Base-by-base conservation (phyloP, 208 protist species). In the Angomonas desouzai region DNA sequence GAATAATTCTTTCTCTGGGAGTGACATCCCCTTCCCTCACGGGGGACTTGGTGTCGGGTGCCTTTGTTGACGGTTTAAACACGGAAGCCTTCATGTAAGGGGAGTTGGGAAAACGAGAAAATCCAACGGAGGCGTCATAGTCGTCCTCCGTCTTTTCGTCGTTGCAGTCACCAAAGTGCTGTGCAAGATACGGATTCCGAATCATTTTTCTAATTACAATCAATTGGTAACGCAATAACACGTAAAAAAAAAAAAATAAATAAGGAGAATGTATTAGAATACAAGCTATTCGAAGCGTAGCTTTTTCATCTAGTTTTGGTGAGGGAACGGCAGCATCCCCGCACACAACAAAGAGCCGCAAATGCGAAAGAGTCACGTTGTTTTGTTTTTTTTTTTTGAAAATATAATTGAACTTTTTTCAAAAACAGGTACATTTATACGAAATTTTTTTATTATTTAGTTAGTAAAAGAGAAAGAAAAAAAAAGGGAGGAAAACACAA, bases 21-120 rank as follows among this genome's bases (percentile, higher is more conserved):
- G 51, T 57, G 6, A 34, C 20, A 20, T 20, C 18, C 20, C 20
- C 23, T 4, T 53, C 20, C 7, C 20, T 16, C 9, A 20, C 23
- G 11, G 20, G 20, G 18, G 20, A 27, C 51, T 18, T 7, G 22
- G 28, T 3, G 51, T 9, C 13, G 11, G 28, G 51, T 38, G 11
- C 25, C 30, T 57, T 57, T 34, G 7, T 34, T 6, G 51, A 57
- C 10, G 79, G 76, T 16, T 72, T 69, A 45, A 94, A 94, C 9
- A 89, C 72, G 27, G 75, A 79, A 30, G 76, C 74, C 36, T 62
- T 84, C 77, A 89, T 90, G 72, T 94, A 81, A 16, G 45, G 34
- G 0, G 85, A 66, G 11, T 75, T 74, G 3, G 62, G 69, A 48
- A 94, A 89, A 11, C 72, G 62, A 1, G 76, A 64, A 56, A 87